Evolutionary conservation across 148 eudicot species (phyloP).

Genomic region (Dianthus caryophyllus): DNA sequence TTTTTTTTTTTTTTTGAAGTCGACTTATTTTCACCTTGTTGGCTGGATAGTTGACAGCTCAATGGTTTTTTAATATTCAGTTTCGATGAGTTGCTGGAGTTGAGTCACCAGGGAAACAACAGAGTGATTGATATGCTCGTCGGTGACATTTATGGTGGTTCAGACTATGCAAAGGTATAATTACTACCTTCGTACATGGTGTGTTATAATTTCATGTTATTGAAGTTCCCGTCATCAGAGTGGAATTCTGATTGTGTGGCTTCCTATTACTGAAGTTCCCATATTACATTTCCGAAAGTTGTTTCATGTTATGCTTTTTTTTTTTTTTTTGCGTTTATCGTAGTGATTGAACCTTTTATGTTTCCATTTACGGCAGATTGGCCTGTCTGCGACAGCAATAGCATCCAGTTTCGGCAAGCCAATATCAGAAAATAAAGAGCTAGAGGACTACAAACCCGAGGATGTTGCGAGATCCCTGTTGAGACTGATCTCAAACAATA

Average conservation of each 20-base stretch:
- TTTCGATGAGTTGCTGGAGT: conserved; percentile 84
- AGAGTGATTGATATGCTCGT: conserved; percentile 94
- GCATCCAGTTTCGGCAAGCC: conserved; percentile 95
- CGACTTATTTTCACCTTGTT: not conserved
- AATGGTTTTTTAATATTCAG: conserved; percentile 33
- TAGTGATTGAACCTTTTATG: conserved; percentile 12
- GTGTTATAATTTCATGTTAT: not conserved
- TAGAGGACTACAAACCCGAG: conserved; percentile 68
- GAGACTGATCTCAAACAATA: conserved; percentile 83
- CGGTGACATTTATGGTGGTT: conserved; percentile 89
- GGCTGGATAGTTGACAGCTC: conserved; percentile 1
- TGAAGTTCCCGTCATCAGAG: not conserved
- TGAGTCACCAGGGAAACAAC: conserved; percentile 81
- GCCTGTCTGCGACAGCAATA: conserved; percentile 77
- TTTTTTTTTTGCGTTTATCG: not conserved
- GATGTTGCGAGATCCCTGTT: conserved; percentile 76
- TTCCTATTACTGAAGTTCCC: not conserved
- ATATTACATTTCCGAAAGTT: not conserved
- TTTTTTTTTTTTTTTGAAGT: not conserved
- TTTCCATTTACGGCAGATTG: conserved; percentile 48
- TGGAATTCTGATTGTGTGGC: not conserved
- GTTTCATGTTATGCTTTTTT: not conserved
- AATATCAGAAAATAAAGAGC: conserved; percentile 61
- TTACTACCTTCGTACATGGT: not conserved
- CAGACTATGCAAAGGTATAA: conserved; percentile 74